These are phyloP conservation scores for Cinchona pubescens DNA, from an alignment of 257 asterid genomes.

Conservation along the genomic window DNA sequence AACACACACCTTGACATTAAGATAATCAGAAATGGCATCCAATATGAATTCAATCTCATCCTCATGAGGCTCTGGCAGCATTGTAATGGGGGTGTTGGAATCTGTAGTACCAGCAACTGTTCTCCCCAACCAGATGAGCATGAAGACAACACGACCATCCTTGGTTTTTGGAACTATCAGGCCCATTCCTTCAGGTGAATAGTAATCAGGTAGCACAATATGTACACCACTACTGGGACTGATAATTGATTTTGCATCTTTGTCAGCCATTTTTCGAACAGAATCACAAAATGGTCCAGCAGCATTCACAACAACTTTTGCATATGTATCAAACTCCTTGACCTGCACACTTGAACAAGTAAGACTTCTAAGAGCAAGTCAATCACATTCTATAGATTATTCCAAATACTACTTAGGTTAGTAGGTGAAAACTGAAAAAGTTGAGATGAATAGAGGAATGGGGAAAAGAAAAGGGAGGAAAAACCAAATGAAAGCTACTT, in stretches of 20 bases:
- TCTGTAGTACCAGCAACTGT: slow-evolving; percentile 98
- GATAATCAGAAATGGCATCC: slow-evolving; percentile 95
- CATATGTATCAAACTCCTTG: slow-evolving; percentile 84
- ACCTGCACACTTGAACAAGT: slow-evolving; percentile 59
- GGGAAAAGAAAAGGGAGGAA: too few relatives aligned
- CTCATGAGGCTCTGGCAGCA: slow-evolving; percentile 98
- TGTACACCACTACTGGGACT: slow-evolving; percentile 98
- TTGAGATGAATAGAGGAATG: slow-evolving; percentile 3
- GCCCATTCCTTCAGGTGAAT: slow-evolving; percentile 99
- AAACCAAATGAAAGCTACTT: neutral
- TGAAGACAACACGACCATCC: slow-evolving; percentile 96
- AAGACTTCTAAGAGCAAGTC: slow-evolving; percentile 20
- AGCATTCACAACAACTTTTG: slow-evolving; percentile 90
- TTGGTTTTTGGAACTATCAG: slow-evolving; percentile 98
- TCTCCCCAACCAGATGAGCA: slow-evolving; percentile 99
- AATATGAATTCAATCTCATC: slow-evolving; percentile 90
- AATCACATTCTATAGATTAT: neutral
- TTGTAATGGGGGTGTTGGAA: slow-evolving; percentile 79
- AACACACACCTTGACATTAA: slow-evolving; percentile 74
- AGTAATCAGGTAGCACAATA: slow-evolving; percentile 93
- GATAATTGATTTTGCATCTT: slow-evolving; percentile 77
- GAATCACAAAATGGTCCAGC: slow-evolving; percentile 98
- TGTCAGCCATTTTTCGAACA: slow-evolving; percentile 76
- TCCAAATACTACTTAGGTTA: neutral
- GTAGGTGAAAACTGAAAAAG: neutral